Conservation (phyloP, 192 early-diverging fungal genomes). For the Geosiphon pyriformis region DNA sequence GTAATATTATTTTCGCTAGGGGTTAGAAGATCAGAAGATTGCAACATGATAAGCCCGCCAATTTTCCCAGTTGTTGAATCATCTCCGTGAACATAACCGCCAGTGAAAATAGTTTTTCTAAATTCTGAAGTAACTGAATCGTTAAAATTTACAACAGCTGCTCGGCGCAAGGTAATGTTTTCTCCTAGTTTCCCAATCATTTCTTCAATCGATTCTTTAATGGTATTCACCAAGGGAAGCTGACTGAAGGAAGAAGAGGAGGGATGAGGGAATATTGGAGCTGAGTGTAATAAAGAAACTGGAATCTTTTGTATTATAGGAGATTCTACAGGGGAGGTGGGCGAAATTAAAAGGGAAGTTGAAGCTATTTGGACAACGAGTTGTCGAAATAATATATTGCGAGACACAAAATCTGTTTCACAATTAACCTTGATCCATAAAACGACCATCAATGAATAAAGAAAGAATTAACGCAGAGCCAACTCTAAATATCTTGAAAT, state of each 20-base stretch:
- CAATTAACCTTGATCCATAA: conserved; percentile 64
- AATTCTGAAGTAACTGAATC: conserved; percentile 24
- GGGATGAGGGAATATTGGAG: conserved; percentile 52
- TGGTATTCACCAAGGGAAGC: conserved; percentile 29
- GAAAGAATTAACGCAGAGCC: neutral
- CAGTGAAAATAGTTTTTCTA: conserved; percentile 38
- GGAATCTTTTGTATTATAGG: conserved; percentile 36
- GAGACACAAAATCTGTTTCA: conserved; percentile 96
- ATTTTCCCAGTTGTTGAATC: conserved; percentile 67
- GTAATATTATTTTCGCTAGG: conserved; percentile 21
- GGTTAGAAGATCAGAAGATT: conserved; percentile 25
- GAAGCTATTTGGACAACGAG: conserved; percentile 59
- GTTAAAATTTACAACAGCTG: conserved; percentile 35
- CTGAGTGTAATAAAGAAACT: conserved; percentile 33
- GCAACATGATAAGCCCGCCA: conserved; percentile 70
- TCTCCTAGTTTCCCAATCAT: conserved; percentile 85
- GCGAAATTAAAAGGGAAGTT: conserved; percentile 44
- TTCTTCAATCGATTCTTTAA: conserved; percentile 63
- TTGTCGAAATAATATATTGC: conserved; percentile 70
- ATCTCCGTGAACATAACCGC: conserved; percentile 73
- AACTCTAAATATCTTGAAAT: neutral
- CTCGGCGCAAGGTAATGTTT: conserved; percentile 79
- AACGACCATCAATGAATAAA: neutral
- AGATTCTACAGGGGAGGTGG: conserved; percentile 1
- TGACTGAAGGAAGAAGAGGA: conserved; percentile 19